A percentile compares a stretch with the other conserved stretches of the same genome.
These are phyloP conservation scores for Saccharomycopsis hybrid DNA, from an alignment of 1,139 yeast species.

Conservation along the genomic window DNA sequence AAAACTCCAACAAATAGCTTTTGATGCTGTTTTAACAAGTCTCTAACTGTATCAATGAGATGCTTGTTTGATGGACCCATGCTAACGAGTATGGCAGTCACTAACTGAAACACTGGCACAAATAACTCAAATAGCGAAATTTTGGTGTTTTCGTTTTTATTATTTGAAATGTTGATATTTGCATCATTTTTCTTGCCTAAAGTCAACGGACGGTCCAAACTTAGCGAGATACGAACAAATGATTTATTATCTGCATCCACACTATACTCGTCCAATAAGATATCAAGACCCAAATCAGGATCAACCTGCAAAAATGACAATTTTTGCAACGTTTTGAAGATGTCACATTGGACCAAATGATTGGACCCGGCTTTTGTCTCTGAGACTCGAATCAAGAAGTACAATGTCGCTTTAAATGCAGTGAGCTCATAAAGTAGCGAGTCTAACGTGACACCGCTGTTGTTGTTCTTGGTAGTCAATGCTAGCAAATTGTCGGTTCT, in stretches of 20 bases:
- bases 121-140: slow-evolving; percentile 63
- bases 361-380: slow-evolving; percentile 73
- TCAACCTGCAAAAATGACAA: slow-evolving; percentile 59
- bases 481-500: slow-evolving; percentile 60
- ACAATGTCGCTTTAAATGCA: slow-evolving; percentile 65
- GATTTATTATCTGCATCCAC: slow-evolving; percentile 27
- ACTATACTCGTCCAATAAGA: slow-evolving; percentile 31
- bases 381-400: slow-evolving; percentile 66
- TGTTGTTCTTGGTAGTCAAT: slow-evolving; percentile 27
- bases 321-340: slow-evolving; percentile 47
- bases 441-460: slow-evolving; percentile 37
- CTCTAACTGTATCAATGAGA: slow-evolving; percentile 49
- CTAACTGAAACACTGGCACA: slow-evolving; percentile 72
- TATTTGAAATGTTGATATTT: no score
- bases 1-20: slow-evolving; percentile 59
- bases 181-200: no score
- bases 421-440: slow-evolving; percentile 64
- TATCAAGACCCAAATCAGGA: slow-evolving; percentile 70
- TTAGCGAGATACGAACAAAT: slow-evolving; percentile 37
- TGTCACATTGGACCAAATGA: slow-evolving; percentile 66
- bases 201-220: slow-evolving; percentile 46
- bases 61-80: slow-evolving; percentile 74
- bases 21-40: slow-evolving; percentile 47
- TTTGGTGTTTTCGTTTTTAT: slow-evolving; percentile 26
- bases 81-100: slow-evolving; percentile 61